Conservation (phyloP, 257 asterid genomes). For the Forsythia viridissima region DNA sequence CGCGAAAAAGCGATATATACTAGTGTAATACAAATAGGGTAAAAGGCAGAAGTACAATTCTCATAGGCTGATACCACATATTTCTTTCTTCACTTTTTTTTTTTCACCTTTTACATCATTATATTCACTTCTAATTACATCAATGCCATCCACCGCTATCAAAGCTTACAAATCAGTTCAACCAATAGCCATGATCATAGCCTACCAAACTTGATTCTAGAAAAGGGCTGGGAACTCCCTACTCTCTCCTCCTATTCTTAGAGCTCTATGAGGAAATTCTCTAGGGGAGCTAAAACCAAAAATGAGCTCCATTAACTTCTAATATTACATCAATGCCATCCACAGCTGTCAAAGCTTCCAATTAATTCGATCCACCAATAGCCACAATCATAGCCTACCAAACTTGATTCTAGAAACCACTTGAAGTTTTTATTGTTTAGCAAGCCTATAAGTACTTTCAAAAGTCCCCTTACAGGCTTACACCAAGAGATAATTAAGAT, state of each 20-base stretch:
- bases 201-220: background rate
- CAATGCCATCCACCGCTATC: background rate
- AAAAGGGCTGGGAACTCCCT: too few relatives aligned
- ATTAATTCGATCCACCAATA: background rate
- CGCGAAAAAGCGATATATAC: too few relatives aligned
- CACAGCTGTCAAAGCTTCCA: background rate
- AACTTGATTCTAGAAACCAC: background rate
- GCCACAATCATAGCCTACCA: conserved; percentile 1
- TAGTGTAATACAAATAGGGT: background rate
- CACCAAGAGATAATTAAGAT: background rate
- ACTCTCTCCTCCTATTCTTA: too few relatives aligned
- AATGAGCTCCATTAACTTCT: background rate
- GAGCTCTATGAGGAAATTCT: too few relatives aligned
- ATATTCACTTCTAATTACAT: background rate
- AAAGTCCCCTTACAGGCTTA: background rate
- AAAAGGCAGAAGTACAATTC: background rate
- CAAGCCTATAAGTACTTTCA: background rate
- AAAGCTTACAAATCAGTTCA: background rate
- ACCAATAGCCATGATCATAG: background rate
- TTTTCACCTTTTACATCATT: background rate
- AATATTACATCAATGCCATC: background rate
- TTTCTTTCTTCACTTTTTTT: background rate
- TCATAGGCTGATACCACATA: background rate
- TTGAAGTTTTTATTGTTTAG: background rate
- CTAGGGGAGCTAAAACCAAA: too few relatives aligned